Percentiles rank a stretch among this genome's conserved stretches.
Conservation (phyloP, 768 basidiomycete species). For the Auricularia cornea region DNA sequence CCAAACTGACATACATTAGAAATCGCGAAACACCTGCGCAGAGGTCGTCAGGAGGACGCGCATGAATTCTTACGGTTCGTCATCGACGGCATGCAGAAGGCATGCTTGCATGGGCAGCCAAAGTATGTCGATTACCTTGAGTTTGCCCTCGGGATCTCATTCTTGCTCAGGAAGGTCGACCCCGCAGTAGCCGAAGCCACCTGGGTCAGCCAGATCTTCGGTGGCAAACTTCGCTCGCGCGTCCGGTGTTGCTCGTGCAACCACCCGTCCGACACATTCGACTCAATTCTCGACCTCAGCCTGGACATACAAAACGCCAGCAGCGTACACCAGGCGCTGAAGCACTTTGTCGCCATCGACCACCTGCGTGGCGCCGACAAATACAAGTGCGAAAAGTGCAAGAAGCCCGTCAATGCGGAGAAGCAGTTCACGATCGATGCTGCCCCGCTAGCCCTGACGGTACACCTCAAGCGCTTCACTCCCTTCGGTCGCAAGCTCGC, state of each 20-base stretch:
- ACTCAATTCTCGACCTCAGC: slow-evolving; percentile 88
- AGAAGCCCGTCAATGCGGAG: slow-evolving; percentile 79
- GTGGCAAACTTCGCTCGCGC: slow-evolving; percentile 82
- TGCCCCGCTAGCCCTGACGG: slow-evolving; percentile 78
- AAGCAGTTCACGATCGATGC: slow-evolving; percentile 86
- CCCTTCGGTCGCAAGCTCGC: slow-evolving; percentile 83
- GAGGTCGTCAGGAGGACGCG: slow-evolving; percentile 92
- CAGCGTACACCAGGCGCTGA: slow-evolving; percentile 61
- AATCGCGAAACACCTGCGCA: slow-evolving; percentile 85
- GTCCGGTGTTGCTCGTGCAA: slow-evolving; percentile 78
- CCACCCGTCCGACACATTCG: slow-evolving; percentile 92
- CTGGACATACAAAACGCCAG: slow-evolving; percentile 69
- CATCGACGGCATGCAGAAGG: slow-evolving; percentile 84
- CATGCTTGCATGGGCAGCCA: slow-evolving; percentile 62
- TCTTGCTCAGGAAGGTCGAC: slow-evolving; percentile 51
- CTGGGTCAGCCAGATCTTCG: slow-evolving; percentile 93
- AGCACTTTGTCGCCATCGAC: slow-evolving; percentile 76
- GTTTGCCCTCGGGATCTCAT: neutral
- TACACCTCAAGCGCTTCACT: slow-evolving; percentile 93
- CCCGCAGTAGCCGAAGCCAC: slow-evolving; percentile 72
- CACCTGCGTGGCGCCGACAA: slow-evolving; percentile 84
- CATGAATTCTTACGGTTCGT: slow-evolving; percentile 96
- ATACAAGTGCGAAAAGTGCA: slow-evolving; percentile 99
- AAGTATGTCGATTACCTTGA: slow-evolving; percentile 42
- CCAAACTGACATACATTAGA: slow-evolving; percentile 31